These are phyloP conservation scores for Mortierella alpina DNA, from an alignment of 192 early-diverging fungal genomes.

Conservation along the genomic window DNA sequence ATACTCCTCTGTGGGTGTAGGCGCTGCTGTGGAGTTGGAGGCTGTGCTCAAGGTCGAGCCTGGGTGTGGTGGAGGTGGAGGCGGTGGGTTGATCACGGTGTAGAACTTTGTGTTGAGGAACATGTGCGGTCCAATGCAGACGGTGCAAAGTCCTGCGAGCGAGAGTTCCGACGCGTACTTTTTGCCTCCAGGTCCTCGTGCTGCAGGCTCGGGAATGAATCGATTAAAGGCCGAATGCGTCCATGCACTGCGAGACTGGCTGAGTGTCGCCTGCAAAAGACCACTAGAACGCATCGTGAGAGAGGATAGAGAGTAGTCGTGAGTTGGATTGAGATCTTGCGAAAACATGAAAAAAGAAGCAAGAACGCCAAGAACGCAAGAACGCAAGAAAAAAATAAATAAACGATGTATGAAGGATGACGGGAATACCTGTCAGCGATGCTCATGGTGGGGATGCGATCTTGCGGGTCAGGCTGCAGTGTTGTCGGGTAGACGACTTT, in stretches of 20 bases:
- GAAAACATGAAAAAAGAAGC: no score
- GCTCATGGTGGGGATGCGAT: constrained; percentile 32
- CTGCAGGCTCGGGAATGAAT: constrained; percentile 34
- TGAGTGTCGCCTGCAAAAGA: constrained; percentile 30
- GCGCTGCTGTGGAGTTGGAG: background rate
- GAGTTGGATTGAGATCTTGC: no score
- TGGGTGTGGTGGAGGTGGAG: constrained; percentile 4
- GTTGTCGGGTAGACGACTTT: constrained; percentile 26
- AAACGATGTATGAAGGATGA: no score
- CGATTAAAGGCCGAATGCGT: constrained; percentile 41
- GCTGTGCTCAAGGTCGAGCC: background rate
- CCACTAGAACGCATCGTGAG: constrained; percentile 9
- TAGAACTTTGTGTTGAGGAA: constrained; percentile 46
- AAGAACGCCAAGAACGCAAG: no score
- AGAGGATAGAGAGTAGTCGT: background rate
- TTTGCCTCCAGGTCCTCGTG: constrained; percentile 35
- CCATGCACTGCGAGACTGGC: constrained; percentile 32
- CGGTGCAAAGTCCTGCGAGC: constrained; percentile 23
- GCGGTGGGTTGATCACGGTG: constrained; percentile 32
- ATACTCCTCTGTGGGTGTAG: constrained; percentile 6
- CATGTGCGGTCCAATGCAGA: constrained; percentile 49
- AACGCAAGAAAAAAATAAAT: no score
- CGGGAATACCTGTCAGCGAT: constrained; percentile 34
- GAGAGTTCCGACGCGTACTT: constrained; percentile 35
- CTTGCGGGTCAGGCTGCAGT: constrained; percentile 22